These are phyloP conservation scores for Penicillium pulvis DNA, from an alignment of 495 filamentous ascomycete genomes.

Conservation along the genomic window DNA sequence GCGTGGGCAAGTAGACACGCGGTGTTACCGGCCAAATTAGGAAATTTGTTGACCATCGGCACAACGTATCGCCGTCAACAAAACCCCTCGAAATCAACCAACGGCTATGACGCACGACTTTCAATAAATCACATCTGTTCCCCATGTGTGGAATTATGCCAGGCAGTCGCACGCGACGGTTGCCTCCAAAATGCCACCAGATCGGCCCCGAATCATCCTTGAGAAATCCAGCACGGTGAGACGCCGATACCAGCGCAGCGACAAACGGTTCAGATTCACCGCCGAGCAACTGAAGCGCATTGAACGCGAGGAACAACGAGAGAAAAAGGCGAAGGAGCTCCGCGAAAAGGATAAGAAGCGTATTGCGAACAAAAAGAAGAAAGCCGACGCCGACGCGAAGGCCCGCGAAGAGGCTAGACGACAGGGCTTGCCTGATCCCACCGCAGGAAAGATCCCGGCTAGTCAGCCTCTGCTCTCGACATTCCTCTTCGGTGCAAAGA, in stretches of 20 bases:
- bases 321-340: slow-evolving; percentile 41
- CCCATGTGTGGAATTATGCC: slow-evolving; percentile 19
- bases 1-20: neutral
- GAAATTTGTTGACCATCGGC: slow-evolving; percentile 35
- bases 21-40: slow-evolving; percentile 15
- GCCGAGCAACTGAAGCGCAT: slow-evolving; percentile 44
- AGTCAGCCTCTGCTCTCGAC: slow-evolving; percentile 51
- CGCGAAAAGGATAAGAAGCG: slow-evolving; percentile 46
- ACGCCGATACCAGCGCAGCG: slow-evolving; percentile 51
- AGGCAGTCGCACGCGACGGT: slow-evolving; percentile 25
- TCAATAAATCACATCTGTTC: slow-evolving; percentile 11
- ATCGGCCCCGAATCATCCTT: slow-evolving; percentile 43
- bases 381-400: slow-evolving; percentile 44
- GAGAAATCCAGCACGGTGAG: slow-evolving; percentile 49
- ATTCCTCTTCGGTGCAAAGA: slow-evolving; percentile 35
- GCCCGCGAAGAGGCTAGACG: slow-evolving; percentile 45
- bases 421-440: slow-evolving; percentile 47
- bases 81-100: slow-evolving; percentile 8
- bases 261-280: slow-evolving; percentile 44
- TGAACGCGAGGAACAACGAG: slow-evolving; percentile 48
- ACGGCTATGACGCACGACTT: neutral
- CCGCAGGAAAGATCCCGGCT: slow-evolving; percentile 40
- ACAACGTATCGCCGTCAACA: slow-evolving; percentile 37
- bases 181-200: slow-evolving; percentile 38
- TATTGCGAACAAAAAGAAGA: slow-evolving; percentile 46